Evolutionary conservation across 495 filamentous ascomycete genomes (phyloP).

Genomic region (Lasiosphaeris hirsuta): DNA sequence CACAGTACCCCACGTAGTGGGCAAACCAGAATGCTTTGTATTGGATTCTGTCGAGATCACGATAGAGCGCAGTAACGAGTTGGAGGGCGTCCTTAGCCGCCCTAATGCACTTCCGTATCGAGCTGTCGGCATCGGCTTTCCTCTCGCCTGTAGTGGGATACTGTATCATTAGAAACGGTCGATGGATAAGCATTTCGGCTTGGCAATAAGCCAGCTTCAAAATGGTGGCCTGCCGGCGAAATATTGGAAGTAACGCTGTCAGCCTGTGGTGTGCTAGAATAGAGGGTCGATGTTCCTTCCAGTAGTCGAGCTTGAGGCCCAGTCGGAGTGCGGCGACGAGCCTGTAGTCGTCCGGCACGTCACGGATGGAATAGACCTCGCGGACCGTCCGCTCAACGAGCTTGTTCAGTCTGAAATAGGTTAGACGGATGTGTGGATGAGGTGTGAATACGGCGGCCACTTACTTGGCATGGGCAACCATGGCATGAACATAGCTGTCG

Average conservation of each 20-base stretch:
- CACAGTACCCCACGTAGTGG: constrained; percentile 21
- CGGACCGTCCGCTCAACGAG: constrained; percentile 41
- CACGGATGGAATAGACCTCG: constrained; percentile 48
- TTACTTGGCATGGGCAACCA: constrained; percentile 43
- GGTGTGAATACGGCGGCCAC: constrained; percentile 10
- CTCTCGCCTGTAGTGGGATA: constrained; percentile 17
- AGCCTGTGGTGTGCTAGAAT: constrained; percentile 44
- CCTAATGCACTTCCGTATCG: constrained; percentile 41
- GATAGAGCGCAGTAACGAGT: constrained; percentile 17
- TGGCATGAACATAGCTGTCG: constrained; percentile 49
- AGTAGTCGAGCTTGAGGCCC: constrained; percentile 34
- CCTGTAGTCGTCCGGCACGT: constrained; percentile 37
- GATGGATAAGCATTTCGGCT: constrained; percentile 53
- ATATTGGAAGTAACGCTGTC: constrained; percentile 45
- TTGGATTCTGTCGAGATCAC: constrained; percentile 17
- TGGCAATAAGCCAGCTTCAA: constrained; percentile 52
- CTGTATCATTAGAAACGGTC: constrained; percentile 45
- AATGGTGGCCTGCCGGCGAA: constrained; percentile 53
- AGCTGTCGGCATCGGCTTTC: constrained; percentile 31
- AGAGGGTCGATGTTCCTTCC: constrained; percentile 40
- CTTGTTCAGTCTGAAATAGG: constrained; percentile 8
- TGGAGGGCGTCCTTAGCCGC: constrained; percentile 42
- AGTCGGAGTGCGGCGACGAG: constrained; percentile 36
- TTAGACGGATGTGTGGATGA: background rate
- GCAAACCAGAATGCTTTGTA: constrained; percentile 22